Percentiles rank a stretch among this genome's conserved stretches.
phyloP scores from a whole-genome alignment of 257 asterid species.

The Solanum gracilifrons region DNA sequence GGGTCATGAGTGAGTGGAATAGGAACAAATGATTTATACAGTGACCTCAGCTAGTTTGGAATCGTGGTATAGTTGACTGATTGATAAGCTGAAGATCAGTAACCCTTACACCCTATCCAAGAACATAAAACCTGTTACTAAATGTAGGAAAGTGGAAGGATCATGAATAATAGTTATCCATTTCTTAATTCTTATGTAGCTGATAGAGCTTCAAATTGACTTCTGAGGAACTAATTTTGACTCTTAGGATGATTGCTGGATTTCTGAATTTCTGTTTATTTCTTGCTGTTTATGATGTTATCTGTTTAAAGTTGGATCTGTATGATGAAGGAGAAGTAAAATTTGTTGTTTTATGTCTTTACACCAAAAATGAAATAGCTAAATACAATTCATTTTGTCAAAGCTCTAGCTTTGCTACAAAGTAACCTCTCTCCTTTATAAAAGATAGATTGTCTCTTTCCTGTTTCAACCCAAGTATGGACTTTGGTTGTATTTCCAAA shows the following conservation, averaged over 20 bases:
- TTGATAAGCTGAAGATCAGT: not conserved
- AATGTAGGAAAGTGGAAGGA: not conserved
- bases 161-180: not conserved
- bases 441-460: not conserved
- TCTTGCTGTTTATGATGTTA: not conserved
- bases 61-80: not conserved
- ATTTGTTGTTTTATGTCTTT: not conserved
- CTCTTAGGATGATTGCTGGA: not conserved
- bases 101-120: not conserved
- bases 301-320: not conserved
- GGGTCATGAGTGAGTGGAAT: not conserved
- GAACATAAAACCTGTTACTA: not conserved
- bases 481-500: not conserved
- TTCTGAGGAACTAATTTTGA: not conserved
- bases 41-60: not conserved
- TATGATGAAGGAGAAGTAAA: not conserved
- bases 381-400: not conserved
- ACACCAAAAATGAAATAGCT: not conserved
- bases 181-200: not conserved
- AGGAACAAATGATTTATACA: not conserved
- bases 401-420: not conserved
- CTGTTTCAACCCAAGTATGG: not conserved
- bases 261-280: not conserved
- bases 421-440: not conserved
- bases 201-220: not conserved